Evolutionary conservation across 108 stramenopile genomes (phyloP).

Genomic region (Nannochloropsis gaditana): DNA sequence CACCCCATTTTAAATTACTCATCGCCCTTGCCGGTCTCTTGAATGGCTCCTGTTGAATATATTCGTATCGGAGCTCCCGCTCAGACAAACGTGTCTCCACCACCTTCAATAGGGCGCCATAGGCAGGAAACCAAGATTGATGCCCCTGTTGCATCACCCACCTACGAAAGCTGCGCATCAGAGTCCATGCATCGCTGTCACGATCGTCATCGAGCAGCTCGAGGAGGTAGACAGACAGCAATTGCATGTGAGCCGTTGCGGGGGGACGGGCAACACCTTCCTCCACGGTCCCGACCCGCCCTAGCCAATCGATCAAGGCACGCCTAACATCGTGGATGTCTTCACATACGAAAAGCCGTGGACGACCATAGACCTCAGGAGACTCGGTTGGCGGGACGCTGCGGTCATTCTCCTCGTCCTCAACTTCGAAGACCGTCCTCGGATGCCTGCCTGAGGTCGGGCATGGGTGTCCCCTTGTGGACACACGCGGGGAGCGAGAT

Average conservation of each 20-base stretch:
- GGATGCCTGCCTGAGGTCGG: not conserved
- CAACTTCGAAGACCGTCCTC: not conserved
- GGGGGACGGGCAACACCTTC: not conserved
- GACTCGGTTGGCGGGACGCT: not conserved
- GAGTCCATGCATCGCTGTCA: not conserved
- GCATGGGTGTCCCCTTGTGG: not conserved
- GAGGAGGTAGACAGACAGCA: not conserved
- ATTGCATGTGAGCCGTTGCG: not conserved
- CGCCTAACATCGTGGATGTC: not conserved
- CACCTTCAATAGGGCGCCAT: not conserved
- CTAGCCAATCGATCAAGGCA: not conserved
- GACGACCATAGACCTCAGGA: not conserved
- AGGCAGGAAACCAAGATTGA: not conserved
- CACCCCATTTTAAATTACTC: no score
- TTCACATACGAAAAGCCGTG: not conserved
- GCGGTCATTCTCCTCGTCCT: not conserved
- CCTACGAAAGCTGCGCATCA: slow-evolving; percentile 8
- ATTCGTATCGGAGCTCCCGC: not conserved
- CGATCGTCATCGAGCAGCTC: not conserved
- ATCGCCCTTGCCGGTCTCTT: no score
- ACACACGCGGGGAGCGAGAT: not conserved
- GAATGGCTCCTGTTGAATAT: not conserved
- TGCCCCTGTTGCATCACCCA: not conserved
- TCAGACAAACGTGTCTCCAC: not conserved
- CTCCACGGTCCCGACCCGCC: not conserved